phyloP scores from a whole-genome alignment of 148 eudicot species.

The Heliamphora exappendiculata region DNA sequence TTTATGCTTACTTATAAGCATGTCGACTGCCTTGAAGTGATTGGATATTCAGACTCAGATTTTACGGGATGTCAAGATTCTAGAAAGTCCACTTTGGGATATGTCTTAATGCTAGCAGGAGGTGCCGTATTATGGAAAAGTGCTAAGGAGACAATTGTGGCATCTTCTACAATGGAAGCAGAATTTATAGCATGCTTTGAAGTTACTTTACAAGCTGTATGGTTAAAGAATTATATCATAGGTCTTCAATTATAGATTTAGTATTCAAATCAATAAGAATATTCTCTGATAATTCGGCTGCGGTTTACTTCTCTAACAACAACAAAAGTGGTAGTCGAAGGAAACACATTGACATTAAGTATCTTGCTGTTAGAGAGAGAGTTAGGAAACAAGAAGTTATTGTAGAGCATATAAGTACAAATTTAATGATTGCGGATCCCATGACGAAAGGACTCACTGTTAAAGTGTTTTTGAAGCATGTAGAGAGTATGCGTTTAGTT shows the following conservation, averaged over 20 bases:
- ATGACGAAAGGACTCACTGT: background rate
- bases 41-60: background rate
- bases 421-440: background rate
- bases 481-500: background rate
- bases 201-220: conserved; percentile 4
- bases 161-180: conserved; percentile 16
- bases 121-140: too few relatives aligned
- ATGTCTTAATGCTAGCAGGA: background rate
- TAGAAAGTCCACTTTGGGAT: background rate
- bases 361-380: too few relatives aligned
- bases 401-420: background rate
- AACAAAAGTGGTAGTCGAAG: too few relatives aligned
- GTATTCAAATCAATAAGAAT: too few relatives aligned
- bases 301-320: too few relatives aligned
- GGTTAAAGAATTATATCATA: background rate
- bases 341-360: too few relatives aligned
- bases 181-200: conserved; percentile 17
- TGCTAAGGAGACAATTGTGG: background rate
- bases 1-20: background rate
- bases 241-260: background rate
- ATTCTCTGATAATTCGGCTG: too few relatives aligned
- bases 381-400: too few relatives aligned
- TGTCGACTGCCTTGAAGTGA: background rate
- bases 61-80: background rate
- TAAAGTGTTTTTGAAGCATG: background rate